These are phyloP conservation scores for Microthlaspi erraticum DNA, from an alignment of 345 rosid species.

Conservation along the genomic window DNA sequence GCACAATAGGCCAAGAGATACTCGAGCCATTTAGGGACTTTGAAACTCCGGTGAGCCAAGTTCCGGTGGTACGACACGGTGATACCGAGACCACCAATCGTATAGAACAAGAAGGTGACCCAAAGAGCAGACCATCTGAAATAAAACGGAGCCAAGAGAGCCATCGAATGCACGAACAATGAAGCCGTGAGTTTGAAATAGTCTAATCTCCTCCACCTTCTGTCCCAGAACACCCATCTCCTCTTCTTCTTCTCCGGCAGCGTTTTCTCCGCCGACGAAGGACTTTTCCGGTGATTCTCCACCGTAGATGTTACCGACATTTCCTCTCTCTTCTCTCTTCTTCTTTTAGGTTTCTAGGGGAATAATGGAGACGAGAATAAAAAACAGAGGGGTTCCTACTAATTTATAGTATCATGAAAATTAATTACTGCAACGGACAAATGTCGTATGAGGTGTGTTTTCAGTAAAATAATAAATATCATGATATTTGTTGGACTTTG, in stretches of 20 bases:
- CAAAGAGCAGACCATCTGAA: constrained; percentile 76
- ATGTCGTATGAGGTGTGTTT: constrained; percentile 25
- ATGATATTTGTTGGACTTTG: constrained; percentile 33
- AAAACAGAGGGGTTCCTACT: constrained; percentile 16
- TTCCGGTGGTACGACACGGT: constrained; percentile 77
- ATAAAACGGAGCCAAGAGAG: constrained; percentile 72
- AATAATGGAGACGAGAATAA: constrained; percentile 31
- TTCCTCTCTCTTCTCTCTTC: neutral
- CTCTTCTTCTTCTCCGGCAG: constrained; percentile 51
- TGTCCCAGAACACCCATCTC: constrained; percentile 52
- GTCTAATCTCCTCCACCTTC: constrained; percentile 70
- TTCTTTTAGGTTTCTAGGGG: neutral
- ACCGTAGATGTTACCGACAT: constrained; percentile 46
- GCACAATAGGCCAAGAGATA: constrained; percentile 85
- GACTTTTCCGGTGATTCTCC: constrained; percentile 41
- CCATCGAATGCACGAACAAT: constrained; percentile 64
- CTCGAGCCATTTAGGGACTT: constrained; percentile 87
- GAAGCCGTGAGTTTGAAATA: constrained; percentile 54
- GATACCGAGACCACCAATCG: constrained; percentile 79
- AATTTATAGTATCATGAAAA: constrained; percentile 25
- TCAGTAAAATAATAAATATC: constrained; percentile 38
- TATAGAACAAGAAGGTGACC: constrained; percentile 60
- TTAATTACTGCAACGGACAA: constrained; percentile 24
- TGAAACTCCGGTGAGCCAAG: constrained; percentile 80
- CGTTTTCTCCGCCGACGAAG: constrained; percentile 1